These are phyloP conservation scores for Coniochaeta sp. DNA, from an alignment of 2,329 filamentous ascomycete genomes.

Conservation along the genomic window DNA sequence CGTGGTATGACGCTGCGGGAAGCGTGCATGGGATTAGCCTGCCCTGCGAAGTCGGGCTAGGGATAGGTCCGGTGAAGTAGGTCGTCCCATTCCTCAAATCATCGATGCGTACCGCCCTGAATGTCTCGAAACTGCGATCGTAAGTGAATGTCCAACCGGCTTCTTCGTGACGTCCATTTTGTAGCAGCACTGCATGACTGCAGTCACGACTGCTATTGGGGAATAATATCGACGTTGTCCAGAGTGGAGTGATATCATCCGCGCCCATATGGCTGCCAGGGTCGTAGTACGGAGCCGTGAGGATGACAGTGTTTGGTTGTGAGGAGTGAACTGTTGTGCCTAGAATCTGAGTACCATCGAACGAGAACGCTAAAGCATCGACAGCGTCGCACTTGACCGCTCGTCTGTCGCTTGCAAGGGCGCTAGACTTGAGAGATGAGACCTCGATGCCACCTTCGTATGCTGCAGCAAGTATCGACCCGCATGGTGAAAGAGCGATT, in stretches of 20 bases:
- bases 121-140: constrained; percentile 69
- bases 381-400: constrained; percentile 74
- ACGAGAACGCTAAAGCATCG: constrained; percentile 68
- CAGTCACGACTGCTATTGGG: constrained; percentile 74
- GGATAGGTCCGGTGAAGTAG: constrained; percentile 68
- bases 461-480: constrained; percentile 74
- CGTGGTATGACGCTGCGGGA: constrained; percentile 60
- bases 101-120: constrained; percentile 68
- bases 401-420: constrained; percentile 59
- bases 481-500: constrained; percentile 74
- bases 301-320: constrained; percentile 64
- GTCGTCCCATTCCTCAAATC: constrained; percentile 70
- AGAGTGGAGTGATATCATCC: constrained; percentile 65
- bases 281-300: constrained; percentile 75
- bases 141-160: constrained; percentile 73
- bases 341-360: constrained; percentile 70
- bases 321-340: constrained; percentile 63
- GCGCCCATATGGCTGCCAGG: constrained; percentile 59
- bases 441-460: constrained; percentile 89
- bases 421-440: constrained; percentile 61
- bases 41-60: constrained; percentile 41
- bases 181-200: constrained; percentile 67
- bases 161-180: constrained; percentile 54
- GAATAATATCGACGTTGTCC: constrained; percentile 81
- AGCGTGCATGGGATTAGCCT: constrained; percentile 61